Percentiles rank a stretch among this genome's conserved stretches.
Evolutionary conservation across 225 moss, liverwort and hornwort genomes (phyloP).

Genomic region (Ulota crispa): DNA sequence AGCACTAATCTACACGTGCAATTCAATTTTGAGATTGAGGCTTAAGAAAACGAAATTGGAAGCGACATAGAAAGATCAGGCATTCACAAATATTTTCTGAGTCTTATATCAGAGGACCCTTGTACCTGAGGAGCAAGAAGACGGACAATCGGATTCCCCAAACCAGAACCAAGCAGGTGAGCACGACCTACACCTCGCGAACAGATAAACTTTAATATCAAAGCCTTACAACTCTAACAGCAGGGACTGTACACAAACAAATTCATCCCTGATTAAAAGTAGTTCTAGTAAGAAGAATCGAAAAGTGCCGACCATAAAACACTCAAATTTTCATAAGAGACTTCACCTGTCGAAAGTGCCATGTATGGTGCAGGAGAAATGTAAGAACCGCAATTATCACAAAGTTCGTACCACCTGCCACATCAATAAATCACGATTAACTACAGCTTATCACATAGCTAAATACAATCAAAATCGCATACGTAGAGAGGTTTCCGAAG

Average conservation of each 20-base stretch:
- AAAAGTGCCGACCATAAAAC: neutral
- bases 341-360: slow-evolving; percentile 78
- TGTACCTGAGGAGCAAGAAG: slow-evolving; percentile 63
- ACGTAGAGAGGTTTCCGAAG: neutral
- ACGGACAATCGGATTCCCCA: slow-evolving; percentile 59
- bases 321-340: slow-evolving; percentile 6
- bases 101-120: neutral
- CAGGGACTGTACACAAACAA: neutral
- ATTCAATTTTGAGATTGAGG: neutral
- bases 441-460: neutral
- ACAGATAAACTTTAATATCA: neutral
- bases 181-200: slow-evolving; percentile 42
- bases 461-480: neutral
- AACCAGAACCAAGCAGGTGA: slow-evolving; percentile 49
- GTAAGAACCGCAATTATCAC: slow-evolving; percentile 81
- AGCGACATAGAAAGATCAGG: neutral
- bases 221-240: neutral
- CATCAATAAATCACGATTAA: neutral
- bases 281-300: neutral
- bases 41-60: neutral
- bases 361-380: slow-evolving; percentile 70
- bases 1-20: neutral
- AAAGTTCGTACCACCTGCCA: slow-evolving; percentile 73
- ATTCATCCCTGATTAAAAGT: neutral
- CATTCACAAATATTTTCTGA: neutral